A percentile compares a stretch with the other conserved stretches of the same genome.
Evolutionary conservation across 345 rosid species (phyloP).

Genomic region (Gossypium mustelinum): DNA sequence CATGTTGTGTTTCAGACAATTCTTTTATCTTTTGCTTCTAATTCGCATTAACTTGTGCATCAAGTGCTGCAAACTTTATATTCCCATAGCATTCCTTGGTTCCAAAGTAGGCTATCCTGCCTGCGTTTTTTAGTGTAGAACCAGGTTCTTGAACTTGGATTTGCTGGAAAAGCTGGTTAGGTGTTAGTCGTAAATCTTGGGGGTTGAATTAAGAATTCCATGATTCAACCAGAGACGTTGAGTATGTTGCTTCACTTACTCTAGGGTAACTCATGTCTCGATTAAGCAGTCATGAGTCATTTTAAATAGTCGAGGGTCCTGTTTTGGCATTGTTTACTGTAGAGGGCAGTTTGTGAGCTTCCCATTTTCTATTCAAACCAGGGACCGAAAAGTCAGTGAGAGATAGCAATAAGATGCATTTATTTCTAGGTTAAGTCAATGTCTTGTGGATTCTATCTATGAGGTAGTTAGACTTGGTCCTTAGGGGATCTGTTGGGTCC

Average conservation of each 20-base stretch:
- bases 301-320: too few species aligned
- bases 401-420: too few species aligned
- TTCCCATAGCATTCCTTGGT: background rate
- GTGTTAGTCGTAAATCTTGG: background rate
- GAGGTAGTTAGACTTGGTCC: background rate
- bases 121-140: background rate
- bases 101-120: background rate
- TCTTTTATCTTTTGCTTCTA: background rate
- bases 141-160: too few species aligned
- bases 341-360: too few species aligned
- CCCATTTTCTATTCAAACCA: too few species aligned
- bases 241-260: background rate
- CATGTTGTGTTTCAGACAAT: background rate
- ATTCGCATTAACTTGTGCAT: background rate
- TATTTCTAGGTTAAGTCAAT: too few species aligned
- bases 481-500: background rate
- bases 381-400: too few species aligned
- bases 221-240: background rate
- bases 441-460: too few species aligned
- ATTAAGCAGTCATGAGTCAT: background rate
- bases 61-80: background rate
- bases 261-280: background rate
- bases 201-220: background rate
- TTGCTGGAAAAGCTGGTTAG: background rate
- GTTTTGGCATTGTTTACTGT: too few species aligned